A percentile compares a stretch with the other conserved stretches of the same genome.
Conservation (phyloP, 2,329 filamentous ascomycete species). For the Periconia sp. region DNA sequence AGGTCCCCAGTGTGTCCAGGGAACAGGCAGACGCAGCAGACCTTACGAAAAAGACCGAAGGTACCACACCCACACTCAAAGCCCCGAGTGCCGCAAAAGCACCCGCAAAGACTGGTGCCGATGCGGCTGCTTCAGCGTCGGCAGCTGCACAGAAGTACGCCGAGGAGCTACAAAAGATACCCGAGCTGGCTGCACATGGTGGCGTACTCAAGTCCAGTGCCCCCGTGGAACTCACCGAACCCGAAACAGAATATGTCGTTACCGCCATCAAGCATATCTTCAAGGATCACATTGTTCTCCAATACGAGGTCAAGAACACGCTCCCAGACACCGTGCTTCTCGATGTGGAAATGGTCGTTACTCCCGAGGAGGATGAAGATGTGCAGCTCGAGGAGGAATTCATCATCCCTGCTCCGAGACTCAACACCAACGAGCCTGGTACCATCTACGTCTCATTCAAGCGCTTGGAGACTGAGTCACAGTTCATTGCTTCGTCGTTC, state of each 20-base stretch:
- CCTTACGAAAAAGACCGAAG: conserved; percentile 94
- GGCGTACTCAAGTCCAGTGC: conserved; percentile 87
- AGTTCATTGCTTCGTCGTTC: conserved; percentile 80
- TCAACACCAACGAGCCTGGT: conserved; percentile 82
- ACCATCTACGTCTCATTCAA: conserved; percentile 95
- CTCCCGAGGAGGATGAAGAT: conserved; percentile 83
- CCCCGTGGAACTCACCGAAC: conserved; percentile 87
- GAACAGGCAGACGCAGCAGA: conserved; percentile 97
- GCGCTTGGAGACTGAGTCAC: conserved; percentile 72
- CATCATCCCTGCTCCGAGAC: conserved; percentile 83
- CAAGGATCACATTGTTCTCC: conserved; percentile 93
- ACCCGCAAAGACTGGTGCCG: conserved; percentile 66
- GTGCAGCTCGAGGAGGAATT: conserved; percentile 75
- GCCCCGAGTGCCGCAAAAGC: conserved; percentile 83
- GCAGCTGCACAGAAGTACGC: conserved; percentile 86
- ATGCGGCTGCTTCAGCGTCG: conserved; percentile 74
- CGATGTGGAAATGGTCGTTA: conserved; percentile 67
- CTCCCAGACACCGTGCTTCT: conserved; percentile 69
- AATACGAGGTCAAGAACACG: conserved; percentile 98
- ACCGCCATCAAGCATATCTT: conserved; percentile 94
- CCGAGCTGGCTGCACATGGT: conserved; percentile 89
- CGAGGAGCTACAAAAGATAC: conserved; percentile 82
- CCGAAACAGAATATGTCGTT: conserved; percentile 97
- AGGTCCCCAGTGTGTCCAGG: conserved; percentile 88
- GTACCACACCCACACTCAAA: conserved; percentile 89